A percentile compares a stretch with the other conserved stretches of the same genome.
Conservation (phyloP, 768 basidiomycete species). For the Scleroderma bovista region DNA sequence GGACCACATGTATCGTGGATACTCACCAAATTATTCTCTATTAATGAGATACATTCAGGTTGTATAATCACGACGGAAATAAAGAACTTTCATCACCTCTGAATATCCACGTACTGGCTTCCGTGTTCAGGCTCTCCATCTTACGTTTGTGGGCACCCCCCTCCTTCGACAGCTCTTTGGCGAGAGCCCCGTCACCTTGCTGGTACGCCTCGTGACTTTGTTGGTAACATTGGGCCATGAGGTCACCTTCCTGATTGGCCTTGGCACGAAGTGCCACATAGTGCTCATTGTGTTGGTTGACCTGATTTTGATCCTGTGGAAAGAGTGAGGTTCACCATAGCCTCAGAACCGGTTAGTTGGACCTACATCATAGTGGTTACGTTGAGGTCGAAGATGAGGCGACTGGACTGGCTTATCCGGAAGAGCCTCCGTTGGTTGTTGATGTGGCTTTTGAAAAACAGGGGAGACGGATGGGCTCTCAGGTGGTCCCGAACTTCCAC, state of each 20-base stretch:
- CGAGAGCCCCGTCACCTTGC: slow-evolving; percentile 65
- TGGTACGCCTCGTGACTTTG: slow-evolving; percentile 73
- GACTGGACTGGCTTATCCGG: slow-evolving; percentile 8
- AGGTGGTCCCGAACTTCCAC: slow-evolving; percentile 15
- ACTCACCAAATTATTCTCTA: slow-evolving; percentile 72
- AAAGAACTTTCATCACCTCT: slow-evolving; percentile 41
- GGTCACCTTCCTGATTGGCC: slow-evolving; percentile 75
- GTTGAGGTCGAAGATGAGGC: slow-evolving; percentile 11
- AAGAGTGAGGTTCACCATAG: background rate
- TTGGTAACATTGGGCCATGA: slow-evolving; percentile 67
- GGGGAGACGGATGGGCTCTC: slow-evolving; percentile 6
- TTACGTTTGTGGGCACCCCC: slow-evolving; percentile 74
- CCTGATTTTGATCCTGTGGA: slow-evolving; percentile 47
- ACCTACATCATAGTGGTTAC: slow-evolving; percentile 14
- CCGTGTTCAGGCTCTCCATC: slow-evolving; percentile 73
- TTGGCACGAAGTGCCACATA: slow-evolving; percentile 67
- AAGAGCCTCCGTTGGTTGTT: slow-evolving; percentile 10
- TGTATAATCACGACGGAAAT: background rate
- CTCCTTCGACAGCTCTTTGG: slow-evolving; percentile 76
- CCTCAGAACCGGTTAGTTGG: background rate
- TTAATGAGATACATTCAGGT: background rate
- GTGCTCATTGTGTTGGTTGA: slow-evolving; percentile 63
- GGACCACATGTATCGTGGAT: background rate
- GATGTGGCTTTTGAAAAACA: slow-evolving; percentile 8
- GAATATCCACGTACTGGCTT: slow-evolving; percentile 90